Evolutionary conservation across 768 basidiomycete genomes (phyloP), one percentile per base, ranked within the genome.

Genomic region (Megacollybia marginata): DNA sequence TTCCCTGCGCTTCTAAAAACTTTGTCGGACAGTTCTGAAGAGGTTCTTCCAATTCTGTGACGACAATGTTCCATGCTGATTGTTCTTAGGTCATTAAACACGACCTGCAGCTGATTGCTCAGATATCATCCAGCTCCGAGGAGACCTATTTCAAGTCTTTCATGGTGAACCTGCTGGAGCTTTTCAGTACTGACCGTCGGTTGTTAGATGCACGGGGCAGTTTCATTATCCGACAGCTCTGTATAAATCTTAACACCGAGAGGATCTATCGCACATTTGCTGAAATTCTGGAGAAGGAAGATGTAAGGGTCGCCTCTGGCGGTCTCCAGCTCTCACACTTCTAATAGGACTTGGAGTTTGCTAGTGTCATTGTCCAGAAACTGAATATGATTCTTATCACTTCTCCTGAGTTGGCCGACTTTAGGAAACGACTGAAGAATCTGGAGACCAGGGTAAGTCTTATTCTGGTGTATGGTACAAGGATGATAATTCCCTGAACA

Each of bases 221-320:
- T 61, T 74, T 98, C 28, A 98, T 99, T 61, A 93, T 98, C 48
- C 80, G 96, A 9, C 93, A 98, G 58, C 70, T 99, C 11, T 98
- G 96, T 62, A 65, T 94, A 38, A 92, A 92, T 59, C 76, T 99
- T 51, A 96, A 93, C 63, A 91, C 93, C 0, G 96, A 99, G 65
- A 78, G 85, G 52, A 97, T 99, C 61, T 99, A 96, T 63, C 75
- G 89, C 42, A 91, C 92, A 0, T 92, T 97, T 61, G 95, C 96
- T 0, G 96, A 98, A 69, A 93, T 99, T 33, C 64, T 99, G 56
- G 96, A 98, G 70, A 94, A 93, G 63, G 96, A 99, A 70, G 96
- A 98, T 71, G 94, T 92, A 54, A 47, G 77, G 62, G 1, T 10
- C 16, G 16, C 34, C 16, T 18, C 23, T 28, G 23, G 4, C 23